Base-by-base conservation (phyloP, 331 rosid species). In the Dryas integrifolia region DNA sequence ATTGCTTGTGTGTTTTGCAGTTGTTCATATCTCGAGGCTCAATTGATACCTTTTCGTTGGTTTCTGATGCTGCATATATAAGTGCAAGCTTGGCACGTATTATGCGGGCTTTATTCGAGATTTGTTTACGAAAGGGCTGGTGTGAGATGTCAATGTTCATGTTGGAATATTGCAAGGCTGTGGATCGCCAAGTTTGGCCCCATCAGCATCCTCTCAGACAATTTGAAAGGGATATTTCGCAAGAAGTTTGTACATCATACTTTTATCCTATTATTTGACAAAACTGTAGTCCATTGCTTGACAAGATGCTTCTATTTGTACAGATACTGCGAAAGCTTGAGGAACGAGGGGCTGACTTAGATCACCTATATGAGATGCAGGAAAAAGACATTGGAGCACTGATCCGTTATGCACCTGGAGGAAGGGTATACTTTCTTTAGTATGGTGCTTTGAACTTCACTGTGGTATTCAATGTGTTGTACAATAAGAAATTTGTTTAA, bases 11-110 rank as follows among this genome's bases (percentile, higher is more conserved):
- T 79, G 61, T 48, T 79, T 72, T 81, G 76, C 94, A 93, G 98
- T 76, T 91, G 86, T 91, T 86, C 86, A 91, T 94, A 79, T 94
- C 97, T 77, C 92, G 95, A 77, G 96, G 96, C 66, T 91, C 87
- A 72, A 85, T 89, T 41, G 92, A 94, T 81, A 55, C 89, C 74
- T 94, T 91, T 75, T 94, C 98, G 0, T 81, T 94, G 86, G 85
- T 94, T 67, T 94, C 98, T 78, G 98, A 94, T 84, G 98, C 97
- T 69, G 70, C 97, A 70, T 94, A 94, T 63, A 94, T 94, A 72
- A 91, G 97, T 86, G 97, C 98, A 60, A 91, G 98, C 88, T 84
- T 89, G 89, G 97, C 97, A 58, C 96, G 98, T 74, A 94, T 94
- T 67, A 82, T 88, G 77, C 87, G 98, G 71, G 98, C 98, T 56